Evolutionary conservation across 2,329 filamentous ascomycete species (phyloP), one percentile per base, ranked within the genome.

Genomic region (Emydomyces testavorans): DNA sequence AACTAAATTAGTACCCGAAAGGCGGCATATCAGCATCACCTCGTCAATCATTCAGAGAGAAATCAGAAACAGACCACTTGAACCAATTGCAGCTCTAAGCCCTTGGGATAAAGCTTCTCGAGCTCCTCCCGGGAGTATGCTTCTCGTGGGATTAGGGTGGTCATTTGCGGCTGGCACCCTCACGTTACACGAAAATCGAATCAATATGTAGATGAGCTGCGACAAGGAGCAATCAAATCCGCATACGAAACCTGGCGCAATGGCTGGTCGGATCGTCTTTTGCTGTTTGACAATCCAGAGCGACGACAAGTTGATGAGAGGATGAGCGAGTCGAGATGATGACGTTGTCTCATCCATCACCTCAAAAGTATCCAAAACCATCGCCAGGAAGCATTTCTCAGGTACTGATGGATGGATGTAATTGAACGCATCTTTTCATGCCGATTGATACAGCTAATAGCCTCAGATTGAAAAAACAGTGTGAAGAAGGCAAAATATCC

Each of bases 81-180:
- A 42, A 96, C 92, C 51, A 92, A 79, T 63, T 92, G 84, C 29
- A 98, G 78, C 63, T 90, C 77, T 50, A 98, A 74, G 37, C 76
- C 72, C 48, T 79, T 68, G 1, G 92, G 92, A 69, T 95, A 98
- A 50, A 96, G 80, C 59, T 73, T 71, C 36, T 76, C 72, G 42
- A 96, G 78, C 74, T 96, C 89, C 51, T 85, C 81, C 55, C 80
- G 71, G 37, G 82, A 80, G 70, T 96, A 96, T 0, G 85, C 79
- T 49, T 76, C 71, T 49, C 86, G 79, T 41, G 85, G 85, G 37
- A 75, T 68, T 37, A 94, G 75, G 34, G 82, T 82, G 10, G 89
- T 84, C 90, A 96, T 96, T 36, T 47, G 37, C 11, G 34, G 45
- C n/a, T 11, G 8, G 5, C 10, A 11, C 16, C 37, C 37, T 13